Conservation (phyloP, 306 rosid genomes). For the Prunus kanzakura region DNA sequence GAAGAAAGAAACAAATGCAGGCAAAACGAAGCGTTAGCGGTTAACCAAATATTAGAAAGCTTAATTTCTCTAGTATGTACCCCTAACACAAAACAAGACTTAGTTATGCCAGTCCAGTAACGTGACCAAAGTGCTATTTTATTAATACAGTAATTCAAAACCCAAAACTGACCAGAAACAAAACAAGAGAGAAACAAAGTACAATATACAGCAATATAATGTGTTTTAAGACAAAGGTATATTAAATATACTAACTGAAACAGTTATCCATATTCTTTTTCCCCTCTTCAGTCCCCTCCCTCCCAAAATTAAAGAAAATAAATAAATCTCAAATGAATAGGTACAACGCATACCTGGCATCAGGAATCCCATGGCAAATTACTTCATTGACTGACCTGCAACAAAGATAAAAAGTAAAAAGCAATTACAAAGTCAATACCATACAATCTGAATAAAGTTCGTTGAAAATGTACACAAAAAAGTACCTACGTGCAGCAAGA, state of each 20-base stretch:
- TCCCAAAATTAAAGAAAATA: background rate
- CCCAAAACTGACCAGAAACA: background rate
- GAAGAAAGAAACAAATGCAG: too few relatives aligned
- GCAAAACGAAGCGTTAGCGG: background rate
- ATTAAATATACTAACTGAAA: background rate
- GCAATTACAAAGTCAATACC: conserved; percentile 18
- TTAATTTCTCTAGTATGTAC: background rate
- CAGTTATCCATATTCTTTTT: background rate
- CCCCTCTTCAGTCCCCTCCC: background rate
- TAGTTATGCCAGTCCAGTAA: background rate
- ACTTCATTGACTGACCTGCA: conserved; percentile 96
- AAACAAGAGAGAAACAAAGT: background rate
- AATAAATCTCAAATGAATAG: background rate
- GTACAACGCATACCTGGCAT: conserved; percentile 62
- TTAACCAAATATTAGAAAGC: background rate
- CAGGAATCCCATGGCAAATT: conserved; percentile 99
- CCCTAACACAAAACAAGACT: background rate
- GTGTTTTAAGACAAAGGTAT: background rate
- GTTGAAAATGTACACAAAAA: conserved; percentile 26
- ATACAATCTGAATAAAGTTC: conserved; percentile 3
- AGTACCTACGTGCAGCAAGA: conserved; percentile 99
- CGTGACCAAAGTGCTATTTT: background rate
- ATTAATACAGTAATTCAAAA: background rate
- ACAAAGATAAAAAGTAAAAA: conserved; percentile 17
- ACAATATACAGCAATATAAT: background rate